Evolutionary conservation across 352 stramenopile genomes (phyloP).

Genomic region (Globisporangium spiculum): DNA sequence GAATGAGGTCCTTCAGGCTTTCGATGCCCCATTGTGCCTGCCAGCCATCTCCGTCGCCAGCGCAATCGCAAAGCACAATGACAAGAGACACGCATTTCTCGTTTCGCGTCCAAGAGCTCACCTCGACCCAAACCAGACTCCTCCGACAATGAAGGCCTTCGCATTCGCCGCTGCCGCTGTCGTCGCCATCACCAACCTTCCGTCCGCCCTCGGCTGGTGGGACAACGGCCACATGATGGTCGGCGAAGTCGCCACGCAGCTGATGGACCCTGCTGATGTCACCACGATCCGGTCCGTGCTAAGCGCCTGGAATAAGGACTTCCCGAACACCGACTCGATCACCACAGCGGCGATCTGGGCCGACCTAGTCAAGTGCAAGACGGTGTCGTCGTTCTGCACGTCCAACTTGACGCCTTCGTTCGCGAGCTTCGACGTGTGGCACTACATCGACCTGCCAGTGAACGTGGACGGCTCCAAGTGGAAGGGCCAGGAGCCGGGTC

Average conservation of each 20-base stretch:
- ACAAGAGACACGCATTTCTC: not conserved
- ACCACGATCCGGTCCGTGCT: constrained; percentile 48
- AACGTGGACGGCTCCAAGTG: constrained; percentile 46
- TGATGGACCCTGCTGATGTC: constrained; percentile 42
- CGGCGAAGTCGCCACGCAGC: constrained; percentile 46
- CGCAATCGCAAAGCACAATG: not conserved
- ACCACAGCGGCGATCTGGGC: constrained; percentile 45
- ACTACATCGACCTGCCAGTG: constrained; percentile 66
- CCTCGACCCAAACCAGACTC: not conserved
- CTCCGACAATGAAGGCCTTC: constrained; percentile 34
- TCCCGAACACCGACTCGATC: constrained; percentile 51
- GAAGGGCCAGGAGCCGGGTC: constrained; percentile 33
- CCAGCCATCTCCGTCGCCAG: not conserved
- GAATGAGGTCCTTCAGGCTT: not conserved
- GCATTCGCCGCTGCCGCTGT: constrained; percentile 16
- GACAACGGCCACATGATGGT: constrained; percentile 70
- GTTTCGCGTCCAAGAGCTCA: constrained; percentile 2
- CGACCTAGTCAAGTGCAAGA: constrained; percentile 57
- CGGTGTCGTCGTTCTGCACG: constrained; percentile 30
- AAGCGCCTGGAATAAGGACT: constrained; percentile 43
- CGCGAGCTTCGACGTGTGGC: constrained; percentile 53
- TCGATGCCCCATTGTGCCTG: not conserved
- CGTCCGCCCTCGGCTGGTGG: constrained; percentile 42
- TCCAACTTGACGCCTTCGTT: constrained; percentile 38
- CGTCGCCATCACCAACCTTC: constrained; percentile 16